Evolutionary conservation across 2,329 filamentous ascomycete genomes (phyloP).

Genomic region (Scopulariopsis brevicaulis): DNA sequence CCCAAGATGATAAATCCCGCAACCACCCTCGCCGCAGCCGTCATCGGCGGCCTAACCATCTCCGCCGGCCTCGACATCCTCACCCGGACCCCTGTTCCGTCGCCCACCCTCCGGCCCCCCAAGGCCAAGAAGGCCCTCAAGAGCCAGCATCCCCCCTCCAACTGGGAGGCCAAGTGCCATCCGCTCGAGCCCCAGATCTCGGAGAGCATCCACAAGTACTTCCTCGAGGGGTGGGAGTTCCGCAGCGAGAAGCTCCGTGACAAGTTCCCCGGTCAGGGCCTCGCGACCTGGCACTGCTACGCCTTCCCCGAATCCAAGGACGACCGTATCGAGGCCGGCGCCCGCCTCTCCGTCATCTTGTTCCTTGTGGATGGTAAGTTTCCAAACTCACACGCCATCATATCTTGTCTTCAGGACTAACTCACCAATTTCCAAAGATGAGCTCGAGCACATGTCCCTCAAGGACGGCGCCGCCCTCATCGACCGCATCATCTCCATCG

Average conservation of each 20-base stretch:
- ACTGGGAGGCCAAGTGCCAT: slow-evolving; percentile 11
- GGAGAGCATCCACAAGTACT: slow-evolving; percentile 23
- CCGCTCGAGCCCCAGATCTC: slow-evolving; percentile 14
- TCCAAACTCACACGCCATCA: not conserved
- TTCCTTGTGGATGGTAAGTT: slow-evolving; percentile 28
- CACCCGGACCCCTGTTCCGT: not conserved
- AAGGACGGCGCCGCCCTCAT: slow-evolving; percentile 24
- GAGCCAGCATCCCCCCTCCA: not conserved
- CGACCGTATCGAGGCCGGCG: slow-evolving; percentile 24
- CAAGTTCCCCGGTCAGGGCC: slow-evolving; percentile 22
- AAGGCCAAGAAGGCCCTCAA: not conserved
- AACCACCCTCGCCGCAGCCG: not conserved
- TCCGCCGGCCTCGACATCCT: not conserved
- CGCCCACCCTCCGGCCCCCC: not conserved
- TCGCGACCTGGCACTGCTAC: slow-evolving; percentile 22
- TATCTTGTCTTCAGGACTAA: not conserved
- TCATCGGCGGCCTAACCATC: not conserved
- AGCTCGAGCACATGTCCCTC: slow-evolving; percentile 28
- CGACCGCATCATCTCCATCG: slow-evolving; percentile 21
- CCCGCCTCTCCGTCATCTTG: slow-evolving; percentile 23
- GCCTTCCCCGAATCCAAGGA: slow-evolving; percentile 18
- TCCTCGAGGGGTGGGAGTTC: slow-evolving; percentile 25
- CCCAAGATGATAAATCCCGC: not conserved
- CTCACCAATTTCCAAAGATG: slow-evolving; percentile 14
- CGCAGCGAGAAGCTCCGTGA: slow-evolving; percentile 14